Base-by-base conservation (phyloP, 192 early-diverging fungal species). In the Dispira parvispora region DNA sequence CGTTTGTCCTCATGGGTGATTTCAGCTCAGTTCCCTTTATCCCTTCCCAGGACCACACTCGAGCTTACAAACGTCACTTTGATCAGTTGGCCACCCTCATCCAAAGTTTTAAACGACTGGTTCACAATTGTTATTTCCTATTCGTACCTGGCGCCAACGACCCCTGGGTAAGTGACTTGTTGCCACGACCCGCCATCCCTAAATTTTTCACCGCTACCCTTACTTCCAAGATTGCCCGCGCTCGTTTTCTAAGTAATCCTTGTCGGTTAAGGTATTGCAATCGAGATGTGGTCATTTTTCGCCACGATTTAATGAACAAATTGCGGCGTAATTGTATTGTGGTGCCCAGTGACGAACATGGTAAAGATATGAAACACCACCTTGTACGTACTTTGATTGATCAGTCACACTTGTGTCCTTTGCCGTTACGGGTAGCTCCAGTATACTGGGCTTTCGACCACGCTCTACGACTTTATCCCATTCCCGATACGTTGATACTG, bases 111-210 rank as follows among this genome's bases (percentile, higher is more conserved):
- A 69, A 65, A 20, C 61, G 61, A 38, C 69, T 77, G 61, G 70
- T 69, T 6, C 67, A 68, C n/a, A 56, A 38, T 5, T 68, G 67
- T 55, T 80, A 85, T 13, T 93, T 94, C 72, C 77, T 97, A 8
- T 88, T 97, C 75, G 84, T 97, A 0, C 94, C 94, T 13, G 94
- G 94, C 3, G 74, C 80, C 16, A 80, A 84, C 65, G 94, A 97
- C 62, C 91, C 90, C 12, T 88, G 84, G 84, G 77, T 72, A 1
- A 75, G 74, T 2, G 81, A 83, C 32, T 79, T 83, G 0, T 63
- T 91, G 47, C 91, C 94, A 0, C 78, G 83, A 49, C 80, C 84
- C 11, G 73, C 81, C 16, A 85, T 94, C 21, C 85, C 91, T 13
- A 75, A 81, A 43, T 78, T 75, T 57, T 88, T 89, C 62, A 86